Evolutionary conservation across 352 stramenopile genomes (phyloP).

Genomic region (Plasmopara viticola): DNA sequence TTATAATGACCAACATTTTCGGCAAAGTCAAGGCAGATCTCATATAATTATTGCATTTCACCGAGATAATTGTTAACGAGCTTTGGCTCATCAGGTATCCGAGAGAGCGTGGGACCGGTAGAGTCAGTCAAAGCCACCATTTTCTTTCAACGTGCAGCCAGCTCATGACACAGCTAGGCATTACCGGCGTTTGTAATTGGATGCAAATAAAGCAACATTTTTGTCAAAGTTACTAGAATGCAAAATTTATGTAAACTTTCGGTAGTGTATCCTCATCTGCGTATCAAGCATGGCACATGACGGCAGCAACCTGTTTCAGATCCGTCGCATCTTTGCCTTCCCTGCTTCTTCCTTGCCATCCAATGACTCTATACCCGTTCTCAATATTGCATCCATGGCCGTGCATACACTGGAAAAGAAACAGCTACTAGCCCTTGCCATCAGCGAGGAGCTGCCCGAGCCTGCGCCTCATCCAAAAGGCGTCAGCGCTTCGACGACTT

Average conservation of each 20-base stretch:
- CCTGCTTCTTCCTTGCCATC: not conserved
- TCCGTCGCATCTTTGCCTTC: constrained; percentile 57
- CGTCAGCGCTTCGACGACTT: not conserved
- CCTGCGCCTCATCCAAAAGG: not conserved
- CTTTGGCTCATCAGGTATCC: too few relatives aligned
- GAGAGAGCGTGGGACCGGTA: too few relatives aligned
- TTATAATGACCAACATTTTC: too few relatives aligned
- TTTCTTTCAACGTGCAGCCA: too few relatives aligned
- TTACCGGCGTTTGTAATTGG: too few relatives aligned
- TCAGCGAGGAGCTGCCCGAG: constrained; percentile 25
- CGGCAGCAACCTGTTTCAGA: constrained; percentile 68
- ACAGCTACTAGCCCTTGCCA: constrained; percentile 61
- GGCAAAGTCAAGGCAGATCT: too few relatives aligned
- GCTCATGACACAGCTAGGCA: too few relatives aligned
- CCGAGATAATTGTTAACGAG: too few relatives aligned
- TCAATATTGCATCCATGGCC: constrained; percentile 53
- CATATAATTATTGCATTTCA: too few relatives aligned
- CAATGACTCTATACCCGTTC: constrained; percentile 9
- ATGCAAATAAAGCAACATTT: too few relatives aligned
- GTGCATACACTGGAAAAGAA: constrained; percentile 67
- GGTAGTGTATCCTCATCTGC: not conserved
- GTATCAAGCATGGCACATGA: constrained; percentile 20
- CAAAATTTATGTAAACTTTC: constrained; percentile 5
- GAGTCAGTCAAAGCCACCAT: too few relatives aligned
- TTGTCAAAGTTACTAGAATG: too few relatives aligned